Evolutionary conservation across 495 filamentous ascomycete species (phyloP), one percentile per base, ranked within the genome.

Genomic region (Parmelia sp.): DNA sequence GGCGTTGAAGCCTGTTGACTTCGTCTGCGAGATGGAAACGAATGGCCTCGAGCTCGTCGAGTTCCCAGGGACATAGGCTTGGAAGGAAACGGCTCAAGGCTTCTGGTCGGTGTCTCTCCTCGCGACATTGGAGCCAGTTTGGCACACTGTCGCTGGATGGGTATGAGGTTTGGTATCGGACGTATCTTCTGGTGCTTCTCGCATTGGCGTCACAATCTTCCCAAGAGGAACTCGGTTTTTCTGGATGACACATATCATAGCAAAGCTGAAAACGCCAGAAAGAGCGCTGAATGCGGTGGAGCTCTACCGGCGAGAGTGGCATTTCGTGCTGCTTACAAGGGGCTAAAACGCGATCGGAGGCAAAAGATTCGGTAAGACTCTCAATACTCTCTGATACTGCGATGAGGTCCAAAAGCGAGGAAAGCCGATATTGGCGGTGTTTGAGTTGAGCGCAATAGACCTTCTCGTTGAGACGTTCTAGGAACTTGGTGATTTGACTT

Each of bases 221-320:
- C 45, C 0, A 6, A 33, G 53, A 37, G 21, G 33, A 37, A 25
- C 4, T 47, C 21, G 10, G 1, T 19, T 31, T 39, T 51, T 23
- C 55, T 15, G 57, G 62, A 40, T 64, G 62, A 37, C 17, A 19
- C 21, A 64, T 17, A 27, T 64, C 62, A 12, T 51, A 64, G 39
- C 57, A 64, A n/a, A 64, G 55, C 21, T 58, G 53, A 12, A 58
- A 47, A 31, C 55, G 62, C 53, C 62, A 64, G 31, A 58, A 36
- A n/a, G 62, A 53, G 49, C 62, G 53, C 6, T 11, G 53, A 11
- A 58, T 42, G 23, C 36, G 53, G 25, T 64, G 53, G 2, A 42
- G 29, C 51, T 64, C 62, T 49, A 40, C 35, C n/a, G 36, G 31
- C 0, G 37, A 37, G n/a, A 58, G 12, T 21, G 53, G 27, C 8